Evolutionary conservation across 1,139 yeast species (phyloP), one percentile per base, ranked within the genome.

Genomic region (Pichia sp.): DNA sequence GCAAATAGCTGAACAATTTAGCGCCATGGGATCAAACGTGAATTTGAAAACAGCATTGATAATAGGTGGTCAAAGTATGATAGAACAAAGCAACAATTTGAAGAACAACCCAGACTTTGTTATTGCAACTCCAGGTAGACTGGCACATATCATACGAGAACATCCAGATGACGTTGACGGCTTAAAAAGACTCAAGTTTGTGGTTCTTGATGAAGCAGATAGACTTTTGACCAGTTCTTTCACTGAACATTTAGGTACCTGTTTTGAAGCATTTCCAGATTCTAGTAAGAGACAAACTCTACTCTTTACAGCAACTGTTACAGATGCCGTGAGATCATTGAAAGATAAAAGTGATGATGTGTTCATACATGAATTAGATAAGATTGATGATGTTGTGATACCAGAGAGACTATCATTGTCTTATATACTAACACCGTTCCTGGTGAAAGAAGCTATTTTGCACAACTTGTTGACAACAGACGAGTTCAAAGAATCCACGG

Each of bases 191-290:
- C 85, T 87, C 29, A 84, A 84, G 66, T 93, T 77, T 67, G 75
- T 93, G 59, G 99, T 93, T 1, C 75, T 93, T 10, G 99, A 93
- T 76, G 99, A 93, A 74, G 99, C 99, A 1, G 99, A 93, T 76
- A 78, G 97, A 60, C 72, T 93, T 44, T 77, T 93, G 62, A 89
- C 93, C 54, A 83, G 85, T 54, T 87, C 95, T 56, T 90, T 93
- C 71, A 86, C 93, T 2, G 79, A 82, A 49, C 97, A 92, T 70
- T 75, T 93, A 58, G 80, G 80, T 54, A 75, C 82, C 46, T 90
- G 97, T 64, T 80, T 93, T 65, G 73, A 77, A 11, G 80, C 83
- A 0, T 71, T 95, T 42, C 97, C 99, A 0, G 71, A 80, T 1
- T 75, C 95, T 2, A 79, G 77, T 3, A 75, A 81, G 54, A 80